Evolutionary conservation across 169 alveolate species (phyloP).

Genomic region (Plasmodium blacklocki): DNA sequence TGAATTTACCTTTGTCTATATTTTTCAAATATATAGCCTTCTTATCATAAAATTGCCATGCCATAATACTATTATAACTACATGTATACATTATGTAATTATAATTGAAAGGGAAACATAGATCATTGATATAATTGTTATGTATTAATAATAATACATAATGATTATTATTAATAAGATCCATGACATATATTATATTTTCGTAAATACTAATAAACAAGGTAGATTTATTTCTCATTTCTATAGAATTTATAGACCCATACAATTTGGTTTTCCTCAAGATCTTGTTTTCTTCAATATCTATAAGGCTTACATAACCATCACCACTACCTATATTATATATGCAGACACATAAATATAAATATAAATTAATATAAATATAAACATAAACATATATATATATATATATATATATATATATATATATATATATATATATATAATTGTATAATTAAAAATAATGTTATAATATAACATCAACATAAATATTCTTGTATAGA

Average conservation of each 20-base stretch:
- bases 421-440: background rate
- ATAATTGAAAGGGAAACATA: conserved; percentile 56
- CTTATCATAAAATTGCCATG: conserved; percentile 72
- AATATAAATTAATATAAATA: too few species aligned
- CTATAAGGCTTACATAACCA: conserved; percentile 56
- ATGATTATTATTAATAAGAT: conserved; percentile 15
- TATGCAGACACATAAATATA: background rate
- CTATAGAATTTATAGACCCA: conserved; percentile 66
- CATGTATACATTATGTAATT: conserved; percentile 70
- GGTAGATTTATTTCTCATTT: conserved; percentile 60
- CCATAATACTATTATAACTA: conserved; percentile 61
- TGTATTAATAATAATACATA: conserved; percentile 38
- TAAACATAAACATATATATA: background rate
- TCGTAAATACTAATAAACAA: conserved; percentile 50
- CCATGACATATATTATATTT: conserved; percentile 72
- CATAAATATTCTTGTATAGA: background rate
- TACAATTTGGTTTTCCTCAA: conserved; percentile 48
- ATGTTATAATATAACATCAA: background rate
- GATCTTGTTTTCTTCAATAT: conserved; percentile 45
- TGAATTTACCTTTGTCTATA: conserved; percentile 54
- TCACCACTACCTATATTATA: conserved; percentile 64
- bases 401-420: background rate
- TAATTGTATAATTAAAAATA: background rate
- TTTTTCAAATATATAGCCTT: conserved; percentile 52
- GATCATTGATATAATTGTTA: conserved; percentile 41